Evolutionary conservation across 306 rosid genomes (phyloP), one percentile per base, ranked within the genome.

Genomic region (Cucurbita pepo): DNA sequence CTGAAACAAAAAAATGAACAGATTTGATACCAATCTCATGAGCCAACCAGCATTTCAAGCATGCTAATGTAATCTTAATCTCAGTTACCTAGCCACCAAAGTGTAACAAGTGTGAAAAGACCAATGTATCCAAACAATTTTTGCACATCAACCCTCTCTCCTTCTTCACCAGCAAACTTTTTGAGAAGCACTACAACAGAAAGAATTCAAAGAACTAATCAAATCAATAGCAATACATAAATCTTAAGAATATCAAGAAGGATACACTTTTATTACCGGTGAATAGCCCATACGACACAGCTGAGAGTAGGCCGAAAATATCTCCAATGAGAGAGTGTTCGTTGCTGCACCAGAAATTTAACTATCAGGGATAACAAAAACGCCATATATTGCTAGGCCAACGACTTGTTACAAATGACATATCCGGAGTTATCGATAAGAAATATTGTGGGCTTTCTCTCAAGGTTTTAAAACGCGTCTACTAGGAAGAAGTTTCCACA

Each of bases 51-150:
- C n/a, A 51, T 16, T 30, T 69, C 8, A 8, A 50, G 30, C 51
- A 51, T 69, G 34, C 30, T 22, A 50, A 34, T 16, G 58, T 7
- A 16, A 34, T 16, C 34, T 22, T 48, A 44, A 21, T 7, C 45
- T 77, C 34, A 78, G 90, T 85, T 88, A 91, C 99, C 84, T 55
- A 91, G 88, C 99, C 99, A 95, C 99, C 99, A 95, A 56, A 95
- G 81, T 30, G 93, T 79, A 25, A 88, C 85, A 16, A 95, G 91
- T 5, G 97, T 84, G 78, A 91, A 95, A 80, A 95, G 80, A 72
- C 99, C 99, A 76, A 95, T 86, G 84, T 95, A 95, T 79, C 99
- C 99, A 76, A 95, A 95, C 86, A 95, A 83, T 84, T 95, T 95
- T 83, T 95, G 97, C 76, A 91, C 92, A 51, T 95, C 97, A 58